Evolutionary conservation across 2,329 filamentous ascomycete genomes (phyloP), one percentile per base, ranked within the genome.

Genomic region (Calonectria crousiana): DNA sequence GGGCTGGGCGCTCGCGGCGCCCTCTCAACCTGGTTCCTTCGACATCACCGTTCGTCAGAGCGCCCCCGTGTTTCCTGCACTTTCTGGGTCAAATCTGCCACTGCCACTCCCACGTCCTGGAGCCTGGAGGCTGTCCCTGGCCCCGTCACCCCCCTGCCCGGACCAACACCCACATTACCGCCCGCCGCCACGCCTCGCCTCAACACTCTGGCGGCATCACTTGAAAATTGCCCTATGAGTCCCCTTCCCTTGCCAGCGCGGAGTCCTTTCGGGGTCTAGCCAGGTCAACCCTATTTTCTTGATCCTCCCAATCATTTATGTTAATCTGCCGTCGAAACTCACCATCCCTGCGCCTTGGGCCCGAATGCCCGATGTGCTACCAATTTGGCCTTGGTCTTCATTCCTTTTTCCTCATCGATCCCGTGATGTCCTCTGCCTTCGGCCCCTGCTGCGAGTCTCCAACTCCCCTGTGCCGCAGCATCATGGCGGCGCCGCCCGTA

Each of bases 111-210:
- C 64, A 60, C 41, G 44, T 56, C 58, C 32, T 70, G 56, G 32
- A 66, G 34, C 34, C n/a, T 72, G 60, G 47, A 69, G 60, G 51
- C 62, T 53, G 51, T n/a, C 60, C 51, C 67, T 67, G 64, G 65
- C 56, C 67, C 62, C 52, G 28, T 32, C 52, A 32, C 30, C 30
- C 56, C 53, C 56, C 44, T 62, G 56, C 56, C 53, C 30, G 72
- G 74, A 74, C 69, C 68, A 73, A 71, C 76, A 79, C 67, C 71
- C 72, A 73, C 77, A 73, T 69, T 79, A 71, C 74, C 72, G 76
- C 74, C 65, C 73, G 68, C 68, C 72, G 76, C 70, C 64, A 64
- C 75, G 75, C 74, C 78, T 79, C 72, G 73, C 73, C 77, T 77
- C 72, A 78, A 76, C 53, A 62, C 53, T 67, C 60, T 58, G 44